Evolutionary conservation across 768 basidiomycete genomes (phyloP).

Genomic region (Boletus pseudo-olivaceus): DNA sequence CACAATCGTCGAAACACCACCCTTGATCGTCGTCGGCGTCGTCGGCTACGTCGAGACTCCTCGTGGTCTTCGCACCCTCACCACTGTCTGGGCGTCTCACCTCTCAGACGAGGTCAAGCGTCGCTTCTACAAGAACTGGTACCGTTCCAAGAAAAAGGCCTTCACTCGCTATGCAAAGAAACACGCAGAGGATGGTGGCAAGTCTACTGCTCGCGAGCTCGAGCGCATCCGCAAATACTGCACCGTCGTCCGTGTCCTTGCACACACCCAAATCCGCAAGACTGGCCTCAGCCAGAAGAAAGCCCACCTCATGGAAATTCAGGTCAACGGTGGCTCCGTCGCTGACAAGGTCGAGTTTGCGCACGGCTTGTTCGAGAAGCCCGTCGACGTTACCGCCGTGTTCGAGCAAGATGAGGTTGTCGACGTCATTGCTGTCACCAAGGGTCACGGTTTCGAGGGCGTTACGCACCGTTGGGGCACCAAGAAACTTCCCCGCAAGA

Average conservation of each 20-base stretch:
- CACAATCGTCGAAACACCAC: conserved; percentile 93
- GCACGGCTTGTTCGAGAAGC: conserved; percentile 93
- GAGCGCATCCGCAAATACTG: conserved; percentile 99
- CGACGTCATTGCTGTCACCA: conserved; percentile 97
- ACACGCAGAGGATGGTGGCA: conserved; percentile 92
- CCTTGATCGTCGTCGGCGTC: conserved; percentile 94
- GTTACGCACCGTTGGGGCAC: conserved; percentile 99
- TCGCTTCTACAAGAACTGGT: conserved; percentile 99
- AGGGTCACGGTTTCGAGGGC: conserved; percentile 99
- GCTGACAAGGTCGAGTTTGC: conserved; percentile 98
- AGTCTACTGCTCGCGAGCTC: conserved; percentile 90
- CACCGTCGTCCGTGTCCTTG: conserved; percentile 98
- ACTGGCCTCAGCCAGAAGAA: conserved; percentile 98
- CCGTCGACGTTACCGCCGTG: conserved; percentile 75
- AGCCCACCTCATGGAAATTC: conserved; percentile 99
- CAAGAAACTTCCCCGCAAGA: conserved; percentile 97
- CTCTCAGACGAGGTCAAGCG: conserved; percentile 97
- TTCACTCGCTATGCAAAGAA: conserved; percentile 99
- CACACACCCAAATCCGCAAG: conserved; percentile 98
- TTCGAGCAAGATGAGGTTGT: conserved; percentile 98
- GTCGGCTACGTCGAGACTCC: conserved; percentile 99
- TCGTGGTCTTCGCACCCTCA: conserved; percentile 96
- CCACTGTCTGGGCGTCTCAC: conserved; percentile 98
- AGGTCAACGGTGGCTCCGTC: conserved; percentile 94
- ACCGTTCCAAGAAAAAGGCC: conserved; percentile 99